Percentiles rank a stretch among this genome's conserved stretches.
Evolutionary conservation across 805 yeast genomes (phyloP).

Genomic region (Pichia heedii): DNA sequence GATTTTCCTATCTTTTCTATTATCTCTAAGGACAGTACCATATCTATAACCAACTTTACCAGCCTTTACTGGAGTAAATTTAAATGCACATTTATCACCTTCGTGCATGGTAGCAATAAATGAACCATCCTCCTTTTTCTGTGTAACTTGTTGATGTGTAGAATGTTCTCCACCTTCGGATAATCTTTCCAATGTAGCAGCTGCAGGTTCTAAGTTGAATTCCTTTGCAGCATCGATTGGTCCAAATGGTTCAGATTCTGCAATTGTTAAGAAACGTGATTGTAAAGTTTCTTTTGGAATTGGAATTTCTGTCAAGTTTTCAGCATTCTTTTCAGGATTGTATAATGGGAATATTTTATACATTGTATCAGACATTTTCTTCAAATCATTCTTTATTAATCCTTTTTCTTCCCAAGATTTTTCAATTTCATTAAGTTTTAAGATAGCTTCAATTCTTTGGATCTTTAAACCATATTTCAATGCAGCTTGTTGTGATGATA

Average conservation of each 20-base stretch:
- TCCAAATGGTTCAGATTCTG: slow-evolving; percentile 93
- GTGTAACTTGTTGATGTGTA: slow-evolving; percentile 23
- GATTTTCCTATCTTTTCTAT: slow-evolving; percentile 72
- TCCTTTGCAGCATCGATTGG: slow-evolving; percentile 90
- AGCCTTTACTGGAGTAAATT: slow-evolving; percentile 67
- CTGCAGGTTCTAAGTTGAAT: slow-evolving; percentile 82
- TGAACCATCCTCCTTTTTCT: slow-evolving; percentile 24
- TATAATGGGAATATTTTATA: slow-evolving; percentile 77
- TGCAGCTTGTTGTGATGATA: slow-evolving; percentile 65
- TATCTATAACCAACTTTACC: slow-evolving; percentile 88
- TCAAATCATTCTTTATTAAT: slow-evolving; percentile 45
- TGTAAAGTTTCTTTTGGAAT: slow-evolving; percentile 73
- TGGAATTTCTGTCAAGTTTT: slow-evolving; percentile 90
- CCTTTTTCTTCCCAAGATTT: slow-evolving; percentile 48
- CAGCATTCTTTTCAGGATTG: slow-evolving; percentile 39
- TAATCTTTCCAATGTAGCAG: slow-evolving; percentile 61
- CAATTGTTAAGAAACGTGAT: slow-evolving; percentile 78
- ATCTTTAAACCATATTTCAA: slow-evolving; percentile 70
- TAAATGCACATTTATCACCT: slow-evolving; percentile 66
- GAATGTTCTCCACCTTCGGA: slow-evolving; percentile 50
- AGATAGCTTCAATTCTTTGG: slow-evolving; percentile 83
- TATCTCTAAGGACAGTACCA: slow-evolving; percentile 85
- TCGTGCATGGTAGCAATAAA: slow-evolving; percentile 50
- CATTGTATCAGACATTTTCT: slow-evolving; percentile 51
- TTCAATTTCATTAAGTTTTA: slow-evolving; percentile 60